Percentiles rank a stretch among this genome's conserved stretches.
These are phyloP conservation scores for Amanita inopinata DNA, from an alignment of 768 basidiomycete species.

Conservation along the genomic window DNA sequence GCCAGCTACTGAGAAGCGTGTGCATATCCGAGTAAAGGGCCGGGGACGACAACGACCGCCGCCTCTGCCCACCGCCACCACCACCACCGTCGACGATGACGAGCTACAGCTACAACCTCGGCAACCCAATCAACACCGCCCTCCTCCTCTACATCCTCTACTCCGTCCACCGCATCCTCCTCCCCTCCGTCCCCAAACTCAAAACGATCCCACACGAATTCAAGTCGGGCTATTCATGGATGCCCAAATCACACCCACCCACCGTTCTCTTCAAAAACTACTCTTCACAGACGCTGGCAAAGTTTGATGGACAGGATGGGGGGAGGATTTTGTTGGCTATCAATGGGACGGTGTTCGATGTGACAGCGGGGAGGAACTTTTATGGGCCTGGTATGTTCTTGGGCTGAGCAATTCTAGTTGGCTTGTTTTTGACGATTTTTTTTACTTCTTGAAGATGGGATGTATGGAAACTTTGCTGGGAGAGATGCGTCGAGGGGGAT, in stretches of 20 bases:
- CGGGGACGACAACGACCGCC: no score
- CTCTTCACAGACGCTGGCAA: conserved; percentile 66
- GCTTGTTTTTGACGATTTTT: not conserved
- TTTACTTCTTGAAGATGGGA: conserved; percentile 68
- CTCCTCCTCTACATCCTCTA: conserved; percentile 74
- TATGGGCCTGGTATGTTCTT: conserved; percentile 80
- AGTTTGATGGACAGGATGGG: conserved; percentile 54
- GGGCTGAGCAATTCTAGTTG: not conserved
- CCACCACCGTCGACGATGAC: no score
- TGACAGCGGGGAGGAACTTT: conserved; percentile 80
- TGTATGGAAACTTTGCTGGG: conserved; percentile 97
- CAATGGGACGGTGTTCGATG: conserved; percentile 85
- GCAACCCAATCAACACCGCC: conserved; percentile 74
- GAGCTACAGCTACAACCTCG: conserved; percentile 32
- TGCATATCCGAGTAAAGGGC: no score
- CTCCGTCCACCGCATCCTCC: conserved; percentile 62
- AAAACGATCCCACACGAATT: conserved; percentile 54
- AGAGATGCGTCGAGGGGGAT: conserved; percentile 93
- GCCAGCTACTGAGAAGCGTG: no score
- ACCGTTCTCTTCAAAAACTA: conserved; percentile 70
- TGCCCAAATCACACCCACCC: conserved; percentile 75
- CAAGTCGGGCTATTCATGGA: conserved; percentile 84
- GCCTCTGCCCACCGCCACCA: not conserved
- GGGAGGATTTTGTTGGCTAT: conserved; percentile 80
- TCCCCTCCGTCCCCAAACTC: conserved; percentile 50